Evolutionary conservation across 441 rosid genomes (phyloP), one percentile per base, ranked within the genome.

Genomic region (Raphanus hybrid): DNA sequence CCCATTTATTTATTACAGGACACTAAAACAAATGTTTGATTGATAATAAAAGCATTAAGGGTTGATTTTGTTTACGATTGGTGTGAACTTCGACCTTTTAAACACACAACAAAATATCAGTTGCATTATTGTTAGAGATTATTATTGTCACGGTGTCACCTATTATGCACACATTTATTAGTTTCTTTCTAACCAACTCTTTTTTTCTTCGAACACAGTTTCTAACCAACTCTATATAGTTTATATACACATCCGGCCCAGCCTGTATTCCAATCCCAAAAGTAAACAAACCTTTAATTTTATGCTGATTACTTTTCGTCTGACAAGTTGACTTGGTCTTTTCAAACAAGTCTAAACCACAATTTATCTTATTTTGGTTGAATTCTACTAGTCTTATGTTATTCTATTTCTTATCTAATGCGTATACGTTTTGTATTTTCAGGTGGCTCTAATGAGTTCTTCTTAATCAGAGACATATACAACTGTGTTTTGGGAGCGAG

Each of bases 291-390:
- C 52, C 6, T 45, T 45, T 45, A 4, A 12, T 45, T 45, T 45
- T 45, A 45, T 45, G 52, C 52, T 12, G 52, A 45, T 12, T 45
- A 45, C 52, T 50, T 54, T 15, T 54, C 23, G 59, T 54, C 59
- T 54, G 52, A 61, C 27, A 34, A 20, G 55, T 61, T 75, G 79
- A 75, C 69, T 69, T 61, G 64, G 69, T 75, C 74, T 61, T 50
- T 61, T 75, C 69, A 48, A 52, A 41, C 48, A 41, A 41, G 48
- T 41, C 48, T 41, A 41, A 10, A 45, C 52, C 52, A 45, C 15
- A 45, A 0, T 45, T 45, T 45, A 3, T 45, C 52, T 29, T 45
- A 45, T 12, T 45, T 45, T 45, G 52, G 52, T 45, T 45, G 14
- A 43, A 43, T 43, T 43, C 52, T 3, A 43, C 52, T 43, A 3